Percentiles rank a stretch among this genome's conserved stretches.
Conservation (phyloP, 805 yeast species). For the Barnettozyma californica region DNA sequence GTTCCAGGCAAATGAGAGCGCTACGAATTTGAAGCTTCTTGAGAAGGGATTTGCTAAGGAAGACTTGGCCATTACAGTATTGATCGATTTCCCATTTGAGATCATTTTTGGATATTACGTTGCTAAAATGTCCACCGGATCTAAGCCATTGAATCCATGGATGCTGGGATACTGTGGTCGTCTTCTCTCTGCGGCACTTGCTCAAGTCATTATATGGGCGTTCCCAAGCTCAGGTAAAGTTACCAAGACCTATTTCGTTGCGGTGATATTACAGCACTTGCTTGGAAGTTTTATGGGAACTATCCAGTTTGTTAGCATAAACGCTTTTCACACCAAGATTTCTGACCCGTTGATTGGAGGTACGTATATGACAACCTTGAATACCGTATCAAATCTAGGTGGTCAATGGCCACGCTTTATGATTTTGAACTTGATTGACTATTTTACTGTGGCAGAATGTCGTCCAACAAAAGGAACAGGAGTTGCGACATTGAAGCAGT, state of each 20-base stretch:
- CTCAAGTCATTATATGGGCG: constrained; percentile 63
- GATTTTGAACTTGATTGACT: constrained; percentile 74
- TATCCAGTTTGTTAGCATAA: constrained; percentile 88
- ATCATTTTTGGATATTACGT: constrained; percentile 93
- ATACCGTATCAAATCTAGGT: constrained; percentile 88
- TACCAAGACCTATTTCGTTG: constrained; percentile 49
- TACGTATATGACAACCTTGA: constrained; percentile 93
- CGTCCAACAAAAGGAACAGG: constrained; percentile 21
- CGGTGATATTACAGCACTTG: constrained; percentile 77
- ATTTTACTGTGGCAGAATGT: constrained; percentile 66
- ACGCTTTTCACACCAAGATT: constrained; percentile 91
- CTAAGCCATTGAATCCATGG: constrained; percentile 83
- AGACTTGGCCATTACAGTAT: constrained; percentile 85
- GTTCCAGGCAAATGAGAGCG: constrained; percentile 93
- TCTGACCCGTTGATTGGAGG: constrained; percentile 97
- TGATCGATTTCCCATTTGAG: constrained; percentile 95
- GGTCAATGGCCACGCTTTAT: constrained; percentile 97
- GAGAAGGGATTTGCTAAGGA: constrained; percentile 93
- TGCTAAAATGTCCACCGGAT: constrained; percentile 87
- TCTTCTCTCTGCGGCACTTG: constrained; percentile 65
- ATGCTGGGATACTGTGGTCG: constrained; percentile 81
- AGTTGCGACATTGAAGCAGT: constrained; percentile 38
- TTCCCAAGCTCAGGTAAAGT: constrained; percentile 59
- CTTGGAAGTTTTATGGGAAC: constrained; percentile 90
- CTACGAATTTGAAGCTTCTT: constrained; percentile 83